Conservation (phyloP, 2,329 filamentous ascomycete species). For the Botrytis medusae region DNA sequence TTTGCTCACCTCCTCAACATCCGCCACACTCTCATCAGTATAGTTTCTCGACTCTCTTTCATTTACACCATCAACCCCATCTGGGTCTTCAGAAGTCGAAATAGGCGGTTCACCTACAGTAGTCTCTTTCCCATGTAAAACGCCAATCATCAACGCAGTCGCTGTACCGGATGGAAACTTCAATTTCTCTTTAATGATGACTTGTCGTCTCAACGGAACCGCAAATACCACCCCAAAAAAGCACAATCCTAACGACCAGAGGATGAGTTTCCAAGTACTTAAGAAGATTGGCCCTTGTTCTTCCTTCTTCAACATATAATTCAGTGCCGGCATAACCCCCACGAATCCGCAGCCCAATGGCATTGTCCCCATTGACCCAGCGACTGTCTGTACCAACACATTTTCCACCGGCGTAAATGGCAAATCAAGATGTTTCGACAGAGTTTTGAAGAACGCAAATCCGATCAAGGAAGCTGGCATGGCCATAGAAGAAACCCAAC, state of each 20-base stretch:
- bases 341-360: slow-evolving; percentile 94
- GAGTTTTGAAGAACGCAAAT: slow-evolving; percentile 85
- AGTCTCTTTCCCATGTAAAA: slow-evolving; percentile 69
- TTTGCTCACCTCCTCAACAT: slow-evolving; percentile 34
- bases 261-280: slow-evolving; percentile 71
- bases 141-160: slow-evolving; percentile 87
- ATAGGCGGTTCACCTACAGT: slow-evolving; percentile 25
- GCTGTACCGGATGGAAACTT: slow-evolving; percentile 96
- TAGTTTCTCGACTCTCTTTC: slow-evolving; percentile 15
- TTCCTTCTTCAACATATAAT: slow-evolving; percentile 74
- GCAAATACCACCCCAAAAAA: slow-evolving; percentile 98
- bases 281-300: slow-evolving; percentile 78
- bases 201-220: slow-evolving; percentile 83
- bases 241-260: slow-evolving; percentile 91
- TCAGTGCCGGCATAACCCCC: slow-evolving; percentile 88
- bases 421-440: slow-evolving; percentile 69
- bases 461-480: slow-evolving; percentile 95
- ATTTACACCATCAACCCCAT: neutral
- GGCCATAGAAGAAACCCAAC: slow-evolving; percentile 84
- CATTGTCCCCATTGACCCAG: slow-evolving; percentile 94
- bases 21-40: slow-evolving; percentile 23
- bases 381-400: slow-evolving; percentile 93
- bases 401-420: slow-evolving; percentile 96
- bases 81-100: slow-evolving; percentile 2
- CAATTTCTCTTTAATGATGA: slow-evolving; percentile 88